Conservation (phyloP, 495 filamentous ascomycete species). For the Zalerion maritima region DNA sequence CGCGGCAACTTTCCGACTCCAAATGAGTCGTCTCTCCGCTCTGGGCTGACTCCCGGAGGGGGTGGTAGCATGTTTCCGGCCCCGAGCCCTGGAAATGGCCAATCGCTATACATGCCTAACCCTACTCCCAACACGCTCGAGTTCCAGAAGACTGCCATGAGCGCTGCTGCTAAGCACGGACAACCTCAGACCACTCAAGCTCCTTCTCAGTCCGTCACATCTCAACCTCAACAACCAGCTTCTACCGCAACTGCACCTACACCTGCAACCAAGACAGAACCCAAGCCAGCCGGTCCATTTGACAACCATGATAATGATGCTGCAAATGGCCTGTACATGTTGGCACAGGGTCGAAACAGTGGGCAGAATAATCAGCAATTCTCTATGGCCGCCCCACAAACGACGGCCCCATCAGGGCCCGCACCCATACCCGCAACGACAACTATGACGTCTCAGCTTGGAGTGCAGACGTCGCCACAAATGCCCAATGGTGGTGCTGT, state of each 20-base stretch:
- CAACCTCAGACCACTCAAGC: constrained; percentile 33
- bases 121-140: constrained; percentile 83
- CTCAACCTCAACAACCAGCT: constrained; percentile 31
- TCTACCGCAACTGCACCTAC: constrained; percentile 35
- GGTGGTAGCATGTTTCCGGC: constrained; percentile 96
- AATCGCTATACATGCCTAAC: too few species aligned
- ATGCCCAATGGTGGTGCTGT: constrained; percentile 32
- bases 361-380: too few species aligned
- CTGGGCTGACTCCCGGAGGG: constrained; percentile 85
- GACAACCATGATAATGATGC: constrained; percentile 87
- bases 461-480: constrained; percentile 33
- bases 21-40: constrained; percentile 89
- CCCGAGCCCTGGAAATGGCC: constrained; percentile 74
- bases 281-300: constrained; percentile 44
- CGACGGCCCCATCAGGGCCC: constrained; percentile 23
- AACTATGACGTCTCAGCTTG: too few species aligned
- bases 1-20: constrained; percentile 82
- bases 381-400: constrained; percentile 40
- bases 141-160: constrained; percentile 86
- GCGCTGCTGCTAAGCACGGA: constrained; percentile 51
- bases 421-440: constrained; percentile 12
- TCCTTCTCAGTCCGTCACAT: too few species aligned
- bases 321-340: constrained; percentile 84
- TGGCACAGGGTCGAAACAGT: constrained; percentile 62
- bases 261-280: constrained; percentile 29